These are phyloP conservation scores for Candida andamanensis DNA, from an alignment of 805 yeast genomes.

Conservation along the genomic window DNA sequence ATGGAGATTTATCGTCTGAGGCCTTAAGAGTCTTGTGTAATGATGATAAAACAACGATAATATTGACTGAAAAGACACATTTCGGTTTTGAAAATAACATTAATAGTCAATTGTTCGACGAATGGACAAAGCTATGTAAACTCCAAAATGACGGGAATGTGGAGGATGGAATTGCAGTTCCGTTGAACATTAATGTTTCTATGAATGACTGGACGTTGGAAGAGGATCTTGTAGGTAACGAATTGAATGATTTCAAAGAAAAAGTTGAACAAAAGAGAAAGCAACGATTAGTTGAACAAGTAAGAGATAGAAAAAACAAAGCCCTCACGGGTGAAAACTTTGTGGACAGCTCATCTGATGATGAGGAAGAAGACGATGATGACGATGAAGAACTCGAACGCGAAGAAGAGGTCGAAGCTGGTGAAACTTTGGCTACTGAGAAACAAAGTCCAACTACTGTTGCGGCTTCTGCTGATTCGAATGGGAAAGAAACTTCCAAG, in stretches of 20 bases:
- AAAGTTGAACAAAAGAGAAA: conserved; percentile 43
- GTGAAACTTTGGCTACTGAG: conserved; percentile 18
- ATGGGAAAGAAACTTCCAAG: neutral
- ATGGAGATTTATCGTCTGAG: conserved; percentile 57
- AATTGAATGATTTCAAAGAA: conserved; percentile 44
- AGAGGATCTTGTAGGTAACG: conserved; percentile 46
- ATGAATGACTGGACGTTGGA: conserved; percentile 41
- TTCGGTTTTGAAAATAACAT: conserved; percentile 35
- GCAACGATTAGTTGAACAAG: conserved; percentile 36
- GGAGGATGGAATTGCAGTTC: conserved; percentile 62
- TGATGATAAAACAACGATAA: conserved; percentile 61
- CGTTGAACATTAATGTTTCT: conserved; percentile 40
- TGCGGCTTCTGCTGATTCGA: conserved; percentile 3
- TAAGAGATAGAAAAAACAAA: conserved; percentile 35
- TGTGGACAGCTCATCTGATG: conserved; percentile 29
- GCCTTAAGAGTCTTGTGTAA: conserved; percentile 52
- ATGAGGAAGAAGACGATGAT: conserved; percentile 32
- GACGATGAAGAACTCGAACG: conserved; percentile 24
- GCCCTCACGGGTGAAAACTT: conserved; percentile 32
- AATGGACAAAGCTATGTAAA: conserved; percentile 47
- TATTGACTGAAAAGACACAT: conserved; percentile 66
- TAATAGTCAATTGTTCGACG: conserved; percentile 44
- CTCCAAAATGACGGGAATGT: conserved; percentile 27
- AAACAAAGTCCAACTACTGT: conserved; percentile 12
- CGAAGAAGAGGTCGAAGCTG: conserved; percentile 25